Conservation (phyloP, 2,329 filamentous ascomycete genomes). For the Nectriaceae sp. region DNA sequence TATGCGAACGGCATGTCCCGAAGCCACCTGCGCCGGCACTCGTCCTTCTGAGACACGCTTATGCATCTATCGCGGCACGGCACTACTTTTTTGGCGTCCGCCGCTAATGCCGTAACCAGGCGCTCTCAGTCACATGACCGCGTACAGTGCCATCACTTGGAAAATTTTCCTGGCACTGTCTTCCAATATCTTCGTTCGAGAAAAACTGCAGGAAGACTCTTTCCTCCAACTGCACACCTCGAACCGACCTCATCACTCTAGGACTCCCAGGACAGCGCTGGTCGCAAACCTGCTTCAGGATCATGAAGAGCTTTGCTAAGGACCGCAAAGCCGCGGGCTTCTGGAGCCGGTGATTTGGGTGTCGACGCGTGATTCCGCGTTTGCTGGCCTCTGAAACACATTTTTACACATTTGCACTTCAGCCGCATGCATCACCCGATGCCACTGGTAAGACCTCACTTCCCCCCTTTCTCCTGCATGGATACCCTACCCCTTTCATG, state of each 20-base stretch:
- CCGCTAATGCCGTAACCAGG: constrained; percentile 17
- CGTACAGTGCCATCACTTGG: constrained; percentile 27
- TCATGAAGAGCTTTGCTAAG: background rate
- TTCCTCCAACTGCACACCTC: constrained; percentile 16
- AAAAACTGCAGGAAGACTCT: constrained; percentile 17
- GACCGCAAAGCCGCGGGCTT: too few species aligned
- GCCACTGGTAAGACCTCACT: constrained; percentile 26
- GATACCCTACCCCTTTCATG: constrained; percentile 46
- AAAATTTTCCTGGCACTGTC: constrained; percentile 35
- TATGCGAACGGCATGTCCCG: too few species aligned
- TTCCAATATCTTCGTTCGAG: constrained; percentile 33
- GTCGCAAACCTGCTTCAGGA: background rate
- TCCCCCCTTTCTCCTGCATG: constrained; percentile 18
- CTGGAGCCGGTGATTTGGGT: too few species aligned
- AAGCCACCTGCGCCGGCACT: background rate
- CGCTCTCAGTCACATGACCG: constrained; percentile 24
- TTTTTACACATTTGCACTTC: constrained; percentile 12
- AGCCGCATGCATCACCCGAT: background rate
- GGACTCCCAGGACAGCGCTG: background rate
- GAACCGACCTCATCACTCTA: constrained; percentile 4
- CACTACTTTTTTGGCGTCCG: constrained; percentile 16
- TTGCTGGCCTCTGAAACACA: constrained; percentile 4
- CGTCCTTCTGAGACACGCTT: constrained; percentile 9
- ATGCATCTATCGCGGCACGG: constrained; percentile 31
- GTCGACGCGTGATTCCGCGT: background rate